Percentiles rank a stretch among this genome's conserved stretches.
phyloP scores from a whole-genome alignment of 78 protist genomes.

The Blattamonas nauphoetae region DNA sequence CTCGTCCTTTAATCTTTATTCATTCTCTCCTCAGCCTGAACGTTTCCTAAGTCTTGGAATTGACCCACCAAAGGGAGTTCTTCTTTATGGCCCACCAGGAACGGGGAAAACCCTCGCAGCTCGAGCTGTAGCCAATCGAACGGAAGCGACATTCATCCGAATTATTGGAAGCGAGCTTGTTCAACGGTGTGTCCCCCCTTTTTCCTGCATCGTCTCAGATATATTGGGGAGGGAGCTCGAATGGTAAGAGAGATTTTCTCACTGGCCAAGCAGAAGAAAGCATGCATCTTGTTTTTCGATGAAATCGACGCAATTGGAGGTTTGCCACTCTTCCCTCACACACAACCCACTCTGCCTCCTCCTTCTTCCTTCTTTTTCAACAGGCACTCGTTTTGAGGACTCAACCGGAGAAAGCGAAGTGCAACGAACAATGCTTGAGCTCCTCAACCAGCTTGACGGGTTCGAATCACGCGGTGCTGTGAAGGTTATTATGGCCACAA shows the following conservation, averaged over 20 bases:
- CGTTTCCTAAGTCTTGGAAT: slow-evolving; percentile 91
- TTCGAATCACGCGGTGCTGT: slow-evolving; percentile 98
- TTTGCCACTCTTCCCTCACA: neutral
- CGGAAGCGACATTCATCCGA: slow-evolving; percentile 97
- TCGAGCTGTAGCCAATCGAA: slow-evolving; percentile 97
- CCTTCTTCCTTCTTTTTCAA: neutral
- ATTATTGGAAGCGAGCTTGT: slow-evolving; percentile 97
- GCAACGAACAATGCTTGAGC: slow-evolving; percentile 98
- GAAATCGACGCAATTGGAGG: slow-evolving; percentile 98
- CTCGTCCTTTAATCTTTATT: neutral
- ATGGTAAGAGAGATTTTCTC: slow-evolving; percentile 97
- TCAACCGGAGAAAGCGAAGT: slow-evolving; percentile 96
- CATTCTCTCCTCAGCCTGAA: slow-evolving; percentile 66
- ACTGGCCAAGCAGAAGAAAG: slow-evolving; percentile 92
- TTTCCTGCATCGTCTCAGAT: neutral
- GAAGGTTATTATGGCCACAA: slow-evolving; percentile 96
- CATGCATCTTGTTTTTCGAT: slow-evolving; percentile 94
- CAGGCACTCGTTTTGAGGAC: slow-evolving; percentile 84
- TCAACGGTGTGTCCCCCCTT: slow-evolving; percentile 73
- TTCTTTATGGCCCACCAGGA: slow-evolving; percentile 96
- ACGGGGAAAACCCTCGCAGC: slow-evolving; percentile 99
- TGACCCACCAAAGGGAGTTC: slow-evolving; percentile 98
- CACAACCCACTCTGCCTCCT: neutral
- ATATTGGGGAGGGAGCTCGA: slow-evolving; percentile 93
- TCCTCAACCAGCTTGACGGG: slow-evolving; percentile 97